Evolutionary conservation across 495 filamentous ascomycete species (phyloP), one percentile per base, ranked within the genome.

Genomic region (Zalerion maritima): DNA sequence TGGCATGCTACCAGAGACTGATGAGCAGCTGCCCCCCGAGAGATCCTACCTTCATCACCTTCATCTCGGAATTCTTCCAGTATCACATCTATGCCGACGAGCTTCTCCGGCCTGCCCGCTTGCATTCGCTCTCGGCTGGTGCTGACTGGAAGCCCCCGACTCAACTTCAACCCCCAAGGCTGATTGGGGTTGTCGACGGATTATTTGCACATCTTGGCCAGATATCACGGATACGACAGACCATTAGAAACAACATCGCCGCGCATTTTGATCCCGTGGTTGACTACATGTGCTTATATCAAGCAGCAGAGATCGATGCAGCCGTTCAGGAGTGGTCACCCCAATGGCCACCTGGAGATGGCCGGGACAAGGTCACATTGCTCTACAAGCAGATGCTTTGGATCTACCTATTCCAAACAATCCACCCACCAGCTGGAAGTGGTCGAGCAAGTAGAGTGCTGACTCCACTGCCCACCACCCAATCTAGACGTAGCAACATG

Each of bases 31-130:
- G 73, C 53, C 59, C 67, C 43, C 57, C 71, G 39, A 37, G 68
- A 48, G 47, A 82, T 30, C 60, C 71, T 21, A 66, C 73, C 17
- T 82, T 85, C 44, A 56, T 71, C 11, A 71, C 74, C 36, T 92
- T 94, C 46, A 78, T 94, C 39, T 68, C 81, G 49, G 85, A 92
- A 50, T 91, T 92, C 60, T 91, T 92, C 57, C 77, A 83, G 50
- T 93, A 91, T 42, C 81, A 91, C 53, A 79, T 85, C 39, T 73
- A 81, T 33, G 78, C 76, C 16, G 81, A 81, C 44, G 75, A 85
- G 21, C 62, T 92, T 29, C 83, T 86, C 16, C 71, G 71, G 20
- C 58, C 76, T 12, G 70, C 73, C 42, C 62, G 60, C 36, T 56
- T 62, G 11, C 63, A 57, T 2, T 55, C 65, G 8, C 56, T 63